Conservation (phyloP, 768 basidiomycete genomes). For the Pholiota microspora region DNA sequence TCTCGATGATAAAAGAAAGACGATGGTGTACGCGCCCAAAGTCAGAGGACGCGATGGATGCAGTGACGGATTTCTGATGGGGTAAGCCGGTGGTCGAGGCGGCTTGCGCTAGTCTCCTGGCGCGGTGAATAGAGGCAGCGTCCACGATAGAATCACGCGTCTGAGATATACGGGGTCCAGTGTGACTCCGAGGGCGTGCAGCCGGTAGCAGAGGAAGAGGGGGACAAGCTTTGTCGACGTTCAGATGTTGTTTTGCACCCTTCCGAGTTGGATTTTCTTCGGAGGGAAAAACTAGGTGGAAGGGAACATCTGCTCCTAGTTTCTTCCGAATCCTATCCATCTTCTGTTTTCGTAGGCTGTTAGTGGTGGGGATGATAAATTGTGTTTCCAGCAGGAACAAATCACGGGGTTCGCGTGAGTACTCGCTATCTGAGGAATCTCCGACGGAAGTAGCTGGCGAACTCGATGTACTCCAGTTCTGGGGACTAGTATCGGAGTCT, state of each 20-base stretch:
- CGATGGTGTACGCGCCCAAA: conserved; percentile 15
- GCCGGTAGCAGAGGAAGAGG: conserved; percentile 12
- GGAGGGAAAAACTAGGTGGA: conserved; percentile 56
- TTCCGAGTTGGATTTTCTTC: neutral
- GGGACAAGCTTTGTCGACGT: conserved; percentile 9
- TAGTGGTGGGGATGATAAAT: conserved; percentile 39
- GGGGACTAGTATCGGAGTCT: neutral
- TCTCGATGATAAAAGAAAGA: conserved; percentile 32
- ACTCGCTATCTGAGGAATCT: neutral
- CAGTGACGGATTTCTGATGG: conserved; percentile 7
- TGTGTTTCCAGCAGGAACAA: conserved; percentile 32
- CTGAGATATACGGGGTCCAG: conserved; percentile 15
- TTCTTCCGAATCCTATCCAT: conserved; percentile 62
- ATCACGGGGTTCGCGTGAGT: conserved; percentile 11
- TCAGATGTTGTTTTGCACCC: neutral
- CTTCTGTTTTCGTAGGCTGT: conserved; percentile 47
- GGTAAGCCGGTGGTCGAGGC: neutral
- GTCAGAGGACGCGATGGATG: conserved; percentile 11
- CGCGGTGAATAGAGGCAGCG: conserved; percentile 16
- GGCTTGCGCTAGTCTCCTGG: conserved; percentile 11
- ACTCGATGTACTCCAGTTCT: neutral
- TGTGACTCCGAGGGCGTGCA: conserved; percentile 11
- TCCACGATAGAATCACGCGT: conserved; percentile 23
- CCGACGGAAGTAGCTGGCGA: conserved; percentile 3
- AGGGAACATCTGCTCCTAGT: conserved; percentile 63